A percentile compares a stretch with the other conserved stretches of the same genome.
These are phyloP conservation scores for Ceriops decandra DNA, from an alignment of 345 rosid species.

Conservation along the genomic window DNA sequence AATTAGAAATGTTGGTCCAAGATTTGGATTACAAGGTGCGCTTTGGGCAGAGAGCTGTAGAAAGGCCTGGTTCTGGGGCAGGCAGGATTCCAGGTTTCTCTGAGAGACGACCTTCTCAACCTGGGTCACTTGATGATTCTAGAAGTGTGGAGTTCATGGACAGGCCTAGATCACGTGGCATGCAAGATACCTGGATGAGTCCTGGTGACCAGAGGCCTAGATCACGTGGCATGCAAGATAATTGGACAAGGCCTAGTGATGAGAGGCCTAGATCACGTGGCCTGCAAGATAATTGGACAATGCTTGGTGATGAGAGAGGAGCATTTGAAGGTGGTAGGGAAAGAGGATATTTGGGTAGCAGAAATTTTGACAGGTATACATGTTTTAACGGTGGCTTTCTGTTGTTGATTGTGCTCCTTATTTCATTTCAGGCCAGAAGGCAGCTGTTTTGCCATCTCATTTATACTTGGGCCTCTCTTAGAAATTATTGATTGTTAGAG, in stretches of 20 bases:
- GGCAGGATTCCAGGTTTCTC: constrained; percentile 54
- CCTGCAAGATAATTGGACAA: no score
- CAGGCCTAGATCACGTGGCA: constrained; percentile 82
- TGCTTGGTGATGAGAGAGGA: constrained; percentile 45
- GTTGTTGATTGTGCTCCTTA: not conserved
- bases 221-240: constrained; percentile 70
- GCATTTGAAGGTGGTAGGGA: constrained; percentile 76
- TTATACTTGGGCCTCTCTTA: not conserved
- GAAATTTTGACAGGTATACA: constrained; percentile 68
- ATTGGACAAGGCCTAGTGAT: constrained; percentile 60
- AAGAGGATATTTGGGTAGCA: constrained; percentile 65
- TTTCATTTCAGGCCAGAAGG: not conserved
- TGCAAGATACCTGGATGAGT: constrained; percentile 61
- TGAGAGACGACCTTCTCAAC: constrained; percentile 77
- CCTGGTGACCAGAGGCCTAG: constrained; percentile 58
- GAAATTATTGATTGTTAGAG: not conserved
- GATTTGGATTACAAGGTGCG: constrained; percentile 79
- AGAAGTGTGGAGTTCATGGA: constrained; percentile 59
- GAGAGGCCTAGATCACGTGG: no score
- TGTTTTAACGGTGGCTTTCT: constrained; percentile 2
- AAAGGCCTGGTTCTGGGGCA: constrained; percentile 78
- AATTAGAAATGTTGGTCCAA: constrained; percentile 52
- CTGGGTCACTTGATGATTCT: constrained; percentile 73
- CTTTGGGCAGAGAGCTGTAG: constrained; percentile 67
- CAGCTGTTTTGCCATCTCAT: not conserved